Evolutionary conservation across 2,329 filamentous ascomycete species (phyloP).

Genomic region (Biscogniauxia mediterranea): DNA sequence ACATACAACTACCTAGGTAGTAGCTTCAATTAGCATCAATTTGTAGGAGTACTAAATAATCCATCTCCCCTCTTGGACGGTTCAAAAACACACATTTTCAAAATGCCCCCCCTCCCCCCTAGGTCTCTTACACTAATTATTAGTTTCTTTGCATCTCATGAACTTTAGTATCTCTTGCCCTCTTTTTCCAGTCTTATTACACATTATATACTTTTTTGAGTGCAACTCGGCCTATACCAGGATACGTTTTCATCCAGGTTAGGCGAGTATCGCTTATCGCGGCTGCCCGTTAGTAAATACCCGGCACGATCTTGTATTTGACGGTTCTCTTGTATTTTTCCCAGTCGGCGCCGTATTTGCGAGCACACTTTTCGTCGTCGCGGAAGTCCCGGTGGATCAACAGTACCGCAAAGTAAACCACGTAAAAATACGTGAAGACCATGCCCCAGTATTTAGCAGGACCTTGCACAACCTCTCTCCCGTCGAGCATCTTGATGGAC

Average conservation of each 20-base stretch:
- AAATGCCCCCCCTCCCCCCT: no score
- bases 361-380: slow-evolving; percentile 86
- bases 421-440: slow-evolving; percentile 90
- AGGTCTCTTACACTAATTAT: no score
- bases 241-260: not conserved
- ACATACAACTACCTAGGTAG: no score
- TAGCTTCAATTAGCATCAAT: no score
- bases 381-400: slow-evolving; percentile 82
- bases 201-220: not conserved
- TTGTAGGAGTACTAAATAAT: no score
- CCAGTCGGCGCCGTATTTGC: slow-evolving; percentile 94
- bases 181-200: not conserved
- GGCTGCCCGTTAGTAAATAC: slow-evolving; percentile 62
- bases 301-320: slow-evolving; percentile 77
- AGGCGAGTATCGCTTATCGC: not conserved
- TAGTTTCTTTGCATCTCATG: not conserved
- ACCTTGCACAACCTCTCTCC: slow-evolving; percentile 66
- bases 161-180: no score
- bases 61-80: no score
- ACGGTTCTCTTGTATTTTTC: slow-evolving; percentile 82
- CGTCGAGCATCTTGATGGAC: slow-evolving; percentile 56
- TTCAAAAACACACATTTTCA: no score
- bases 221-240: not conserved
- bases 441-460: slow-evolving; percentile 80
- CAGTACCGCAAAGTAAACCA: slow-evolving; percentile 85